Percentiles rank a stretch among this genome's conserved stretches.
Conservation (phyloP, 2,329 filamentous ascomycete genomes). For the Apiospora pterosperma region DNA sequence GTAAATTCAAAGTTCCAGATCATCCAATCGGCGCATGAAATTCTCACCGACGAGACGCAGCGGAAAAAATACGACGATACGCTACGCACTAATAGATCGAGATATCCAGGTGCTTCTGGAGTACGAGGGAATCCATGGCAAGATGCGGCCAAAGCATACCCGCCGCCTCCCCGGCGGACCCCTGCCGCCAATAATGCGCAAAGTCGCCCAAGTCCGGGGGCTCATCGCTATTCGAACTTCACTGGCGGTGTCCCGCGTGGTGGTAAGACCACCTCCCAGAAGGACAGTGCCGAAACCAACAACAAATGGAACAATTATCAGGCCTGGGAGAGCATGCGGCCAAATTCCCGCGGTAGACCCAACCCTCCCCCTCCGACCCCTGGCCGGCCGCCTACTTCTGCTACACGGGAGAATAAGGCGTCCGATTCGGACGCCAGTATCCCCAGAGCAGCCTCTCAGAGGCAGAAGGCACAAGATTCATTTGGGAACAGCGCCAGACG, state of each 20-base stretch:
- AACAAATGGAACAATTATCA: slow-evolving; percentile 20
- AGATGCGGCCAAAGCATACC: slow-evolving; percentile 45
- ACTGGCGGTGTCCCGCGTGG: slow-evolving; percentile 17
- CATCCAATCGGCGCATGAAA: slow-evolving; percentile 82
- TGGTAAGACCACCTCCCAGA: slow-evolving; percentile 15
- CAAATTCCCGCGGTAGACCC: slow-evolving; percentile 12
- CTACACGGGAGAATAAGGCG: slow-evolving; percentile 20
- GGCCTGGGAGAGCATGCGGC: slow-evolving; percentile 34
- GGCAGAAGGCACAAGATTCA: slow-evolving; percentile 50
- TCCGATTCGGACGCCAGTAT: slow-evolving; percentile 32
- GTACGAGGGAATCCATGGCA: slow-evolving; percentile 57
- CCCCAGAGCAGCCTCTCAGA: slow-evolving; percentile 49
- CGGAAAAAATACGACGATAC: slow-evolving; percentile 53
- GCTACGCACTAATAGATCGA: slow-evolving; percentile 30
- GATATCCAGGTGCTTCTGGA: slow-evolving; percentile 48
- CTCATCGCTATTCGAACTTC: slow-evolving; percentile 38
- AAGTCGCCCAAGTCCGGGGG: slow-evolving; percentile 31
- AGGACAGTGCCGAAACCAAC: slow-evolving; percentile 22
- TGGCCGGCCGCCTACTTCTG: slow-evolving; percentile 23
- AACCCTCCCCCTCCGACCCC: slow-evolving; percentile 21
- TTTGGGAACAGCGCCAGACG: slow-evolving; percentile 45
- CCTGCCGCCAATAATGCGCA: slow-evolving; percentile 4
- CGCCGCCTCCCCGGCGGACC: slow-evolving; percentile 43
- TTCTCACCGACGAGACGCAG: slow-evolving; percentile 51
- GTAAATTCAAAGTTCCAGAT: slow-evolving; percentile 80